phyloP scores from a whole-genome alignment of 2,329 filamentous ascomycete genomes.

The Calycina herbarum region DNA sequence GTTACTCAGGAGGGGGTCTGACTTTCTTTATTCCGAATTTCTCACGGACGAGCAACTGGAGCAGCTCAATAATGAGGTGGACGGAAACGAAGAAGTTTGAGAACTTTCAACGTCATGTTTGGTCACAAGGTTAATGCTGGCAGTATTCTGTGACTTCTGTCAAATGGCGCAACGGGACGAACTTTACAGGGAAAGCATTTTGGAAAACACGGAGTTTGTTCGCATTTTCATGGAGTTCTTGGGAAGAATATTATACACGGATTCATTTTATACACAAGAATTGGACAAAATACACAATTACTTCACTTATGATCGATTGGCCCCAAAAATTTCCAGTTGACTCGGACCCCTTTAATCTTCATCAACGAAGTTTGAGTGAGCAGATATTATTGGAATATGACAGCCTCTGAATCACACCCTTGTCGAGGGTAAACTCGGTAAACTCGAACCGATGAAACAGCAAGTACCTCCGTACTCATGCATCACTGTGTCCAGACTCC shows the following conservation, averaged over 20 bases:
- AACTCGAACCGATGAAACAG: conserved; percentile 4
- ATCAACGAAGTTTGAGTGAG: background rate
- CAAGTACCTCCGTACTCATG: conserved; percentile 3
- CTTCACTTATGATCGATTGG: background rate
- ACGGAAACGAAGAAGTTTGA: background rate
- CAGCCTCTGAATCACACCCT: background rate
- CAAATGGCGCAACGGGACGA: background rate
- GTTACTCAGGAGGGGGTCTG: background rate
- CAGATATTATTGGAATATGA: background rate
- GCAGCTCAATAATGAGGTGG: background rate
- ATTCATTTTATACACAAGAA: background rate
- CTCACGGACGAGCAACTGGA: background rate
- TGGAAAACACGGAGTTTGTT: background rate
- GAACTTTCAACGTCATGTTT: background rate
- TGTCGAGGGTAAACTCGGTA: background rate
- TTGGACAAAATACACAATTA: background rate
- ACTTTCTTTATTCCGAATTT: background rate
- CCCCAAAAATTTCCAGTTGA: background rate
- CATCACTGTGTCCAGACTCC: background rate
- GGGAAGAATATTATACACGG: background rate
- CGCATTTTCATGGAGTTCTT: background rate
- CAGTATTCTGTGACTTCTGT: background rate
- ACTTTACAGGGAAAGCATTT: background rate
- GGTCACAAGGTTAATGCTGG: background rate
- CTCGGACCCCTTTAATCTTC: background rate